A percentile compares a stretch with the other conserved stretches of the same genome.
phyloP scores from a whole-genome alignment of 306 rosid species.

The Trifolium fragiferum region DNA sequence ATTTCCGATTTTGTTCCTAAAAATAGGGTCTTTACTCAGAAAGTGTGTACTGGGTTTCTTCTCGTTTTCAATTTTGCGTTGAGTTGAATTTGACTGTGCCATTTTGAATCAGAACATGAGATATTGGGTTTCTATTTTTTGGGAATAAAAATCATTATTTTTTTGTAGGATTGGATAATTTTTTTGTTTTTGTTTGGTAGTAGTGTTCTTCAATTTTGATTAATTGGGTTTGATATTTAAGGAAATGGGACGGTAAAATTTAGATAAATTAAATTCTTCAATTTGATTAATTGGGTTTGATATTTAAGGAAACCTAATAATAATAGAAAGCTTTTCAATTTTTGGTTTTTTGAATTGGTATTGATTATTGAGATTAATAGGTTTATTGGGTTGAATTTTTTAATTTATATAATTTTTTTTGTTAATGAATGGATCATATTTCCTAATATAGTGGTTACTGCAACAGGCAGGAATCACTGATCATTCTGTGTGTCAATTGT shows the following conservation, averaged over 20 bases:
- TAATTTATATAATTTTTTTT: conserved; percentile 28
- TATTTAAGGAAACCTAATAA: conserved; percentile 40
- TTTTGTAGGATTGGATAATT: too few relatives aligned
- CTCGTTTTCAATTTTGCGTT: too few relatives aligned
- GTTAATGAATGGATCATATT: conserved; percentile 48
- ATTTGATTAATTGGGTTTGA: conserved; percentile 43
- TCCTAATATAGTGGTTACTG: conserved; percentile 71
- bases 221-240: too few relatives aligned
- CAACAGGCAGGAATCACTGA: conserved; percentile 73
- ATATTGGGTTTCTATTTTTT: conserved; percentile 26
- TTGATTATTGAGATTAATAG: conserved; percentile 33
- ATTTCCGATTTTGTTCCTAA: conserved; percentile 50
- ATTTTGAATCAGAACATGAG: conserved; percentile 32
- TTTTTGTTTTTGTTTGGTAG: too few relatives aligned
- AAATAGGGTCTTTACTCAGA: conserved; percentile 36
- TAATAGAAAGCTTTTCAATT: not conserved
- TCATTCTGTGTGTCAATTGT: conserved; percentile 42
- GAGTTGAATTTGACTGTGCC: not conserved
- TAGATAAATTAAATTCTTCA: conserved; percentile 20
- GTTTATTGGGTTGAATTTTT: conserved; percentile 44
- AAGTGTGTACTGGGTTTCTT: conserved; percentile 20
- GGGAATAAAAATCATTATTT: too few relatives aligned
- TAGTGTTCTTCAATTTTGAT: too few relatives aligned
- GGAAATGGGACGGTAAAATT: conserved; percentile 32
- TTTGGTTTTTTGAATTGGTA: conserved; percentile 15